These are phyloP conservation scores for Byssothecium circinans DNA, from an alignment of 2,329 filamentous ascomycete genomes.

Conservation along the genomic window DNA sequence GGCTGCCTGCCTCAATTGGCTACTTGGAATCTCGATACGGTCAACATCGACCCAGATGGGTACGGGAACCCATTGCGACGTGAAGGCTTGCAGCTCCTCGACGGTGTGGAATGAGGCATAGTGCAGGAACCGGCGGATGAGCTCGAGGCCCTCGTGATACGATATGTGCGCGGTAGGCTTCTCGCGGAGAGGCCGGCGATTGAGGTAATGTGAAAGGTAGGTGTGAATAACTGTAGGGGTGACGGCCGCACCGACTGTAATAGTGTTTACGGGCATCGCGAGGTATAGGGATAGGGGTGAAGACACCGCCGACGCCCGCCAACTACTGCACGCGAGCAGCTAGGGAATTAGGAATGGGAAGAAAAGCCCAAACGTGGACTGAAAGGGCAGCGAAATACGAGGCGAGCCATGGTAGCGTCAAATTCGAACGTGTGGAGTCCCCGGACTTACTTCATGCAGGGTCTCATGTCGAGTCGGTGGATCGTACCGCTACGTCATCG, in stretches of 20 bases:
- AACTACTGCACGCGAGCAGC: neutral
- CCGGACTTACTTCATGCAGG: neutral
- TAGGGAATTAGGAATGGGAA: neutral
- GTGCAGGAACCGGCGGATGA: slow-evolving; percentile 82
- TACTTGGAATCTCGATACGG: slow-evolving; percentile 64
- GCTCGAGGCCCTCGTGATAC: slow-evolving; percentile 87
- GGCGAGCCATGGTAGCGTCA: too few relatives aligned
- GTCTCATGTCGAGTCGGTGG: neutral
- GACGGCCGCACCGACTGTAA: slow-evolving; percentile 79
- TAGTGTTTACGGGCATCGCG: slow-evolving; percentile 70
- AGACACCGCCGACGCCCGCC: neutral
- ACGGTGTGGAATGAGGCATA: slow-evolving; percentile 88
- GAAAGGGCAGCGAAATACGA: neutral
- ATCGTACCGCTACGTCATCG: neutral
- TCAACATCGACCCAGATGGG: slow-evolving; percentile 86
- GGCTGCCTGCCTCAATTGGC: slow-evolving; percentile 67
- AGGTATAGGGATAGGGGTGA: neutral
- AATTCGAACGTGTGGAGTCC: neutral
- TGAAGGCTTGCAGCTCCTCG: slow-evolving; percentile 91
- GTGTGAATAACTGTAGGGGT: slow-evolving; percentile 87
- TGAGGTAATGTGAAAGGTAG: slow-evolving; percentile 85
- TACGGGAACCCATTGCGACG: slow-evolving; percentile 84
- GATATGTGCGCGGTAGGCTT: slow-evolving; percentile 89
- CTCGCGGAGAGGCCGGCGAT: slow-evolving; percentile 71
- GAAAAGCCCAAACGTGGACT: neutral